phyloP scores from a whole-genome alignment of 345 rosid genomes.

The Alliaria petiolata region DNA sequence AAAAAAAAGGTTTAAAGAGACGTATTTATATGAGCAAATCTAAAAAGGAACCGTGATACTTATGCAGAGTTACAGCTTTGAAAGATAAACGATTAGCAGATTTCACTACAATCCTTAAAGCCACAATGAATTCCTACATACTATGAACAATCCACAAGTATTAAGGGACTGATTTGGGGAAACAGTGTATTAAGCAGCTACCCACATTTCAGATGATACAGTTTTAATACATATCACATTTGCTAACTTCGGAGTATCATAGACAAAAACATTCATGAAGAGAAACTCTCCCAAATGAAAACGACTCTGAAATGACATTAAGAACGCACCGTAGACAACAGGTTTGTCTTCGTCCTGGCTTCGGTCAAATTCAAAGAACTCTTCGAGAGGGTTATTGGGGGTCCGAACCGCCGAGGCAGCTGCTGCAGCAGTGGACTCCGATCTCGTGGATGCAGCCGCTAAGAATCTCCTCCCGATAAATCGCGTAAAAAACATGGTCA shows the following conservation, averaged over 20 bases:
- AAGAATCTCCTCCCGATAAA: slow-evolving; percentile 57
- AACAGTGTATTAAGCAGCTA: background rate
- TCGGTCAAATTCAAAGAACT: slow-evolving; percentile 77
- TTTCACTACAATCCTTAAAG: background rate
- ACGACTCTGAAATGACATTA: background rate
- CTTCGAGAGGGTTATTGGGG: slow-evolving; percentile 66
- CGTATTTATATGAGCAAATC: background rate
- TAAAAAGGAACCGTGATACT: background rate
- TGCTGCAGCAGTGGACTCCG: slow-evolving; percentile 55
- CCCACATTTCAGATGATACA: background rate
- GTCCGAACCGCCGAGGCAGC: slow-evolving; percentile 43
- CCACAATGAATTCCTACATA: background rate
- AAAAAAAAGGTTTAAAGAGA: too few species aligned
- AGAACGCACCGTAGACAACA: slow-evolving; percentile 57
- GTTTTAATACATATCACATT: background rate
- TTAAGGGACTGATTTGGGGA: background rate
- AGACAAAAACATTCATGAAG: background rate
- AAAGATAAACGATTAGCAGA: background rate
- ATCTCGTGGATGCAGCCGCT: slow-evolving; percentile 49
- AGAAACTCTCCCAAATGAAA: background rate
- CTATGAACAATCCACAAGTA: background rate
- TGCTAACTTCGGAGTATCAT: background rate
- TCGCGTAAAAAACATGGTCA: slow-evolving; percentile 60
- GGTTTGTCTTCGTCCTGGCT: slow-evolving; percentile 63
- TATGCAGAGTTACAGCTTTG: background rate